Base-by-base conservation (phyloP, 2,329 filamentous ascomycete genomes). In the Penicillium olsonii region DNA sequence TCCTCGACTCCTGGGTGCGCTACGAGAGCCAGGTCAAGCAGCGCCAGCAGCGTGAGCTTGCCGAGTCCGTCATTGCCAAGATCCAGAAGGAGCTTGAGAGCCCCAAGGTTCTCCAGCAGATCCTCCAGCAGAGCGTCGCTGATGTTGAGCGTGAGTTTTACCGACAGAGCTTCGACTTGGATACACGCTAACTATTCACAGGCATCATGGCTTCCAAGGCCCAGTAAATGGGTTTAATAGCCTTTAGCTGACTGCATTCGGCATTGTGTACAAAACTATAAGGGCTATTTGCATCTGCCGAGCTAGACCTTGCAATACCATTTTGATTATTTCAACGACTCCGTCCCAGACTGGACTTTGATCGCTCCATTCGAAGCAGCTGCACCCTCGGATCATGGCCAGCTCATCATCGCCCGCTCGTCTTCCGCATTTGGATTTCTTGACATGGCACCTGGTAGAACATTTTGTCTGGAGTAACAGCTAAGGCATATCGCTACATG, bases 1-100 rank as follows among this genome's bases (percentile, higher is more conserved):
- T 97, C 52, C 86, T 99, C 60, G 94, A 99, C 75, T 96, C 91
- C 50, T 99, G 94, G 95, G 92, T 97, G 60, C 88, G 94, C 73
- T 99, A 99, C 77, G 94, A 99, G 82, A 81, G 88, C 67, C 94
- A 97, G 82, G 92, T 99, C 71, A 99, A 97, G 88, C 88, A 92
- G 81, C 88, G 94, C 75, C 91, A 99, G 82, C 94, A 99, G 84
- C 87, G 83, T 77, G 94, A 99, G 83, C 85, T 99, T 61, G 90
- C 94, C 59, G 86, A 95, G 72, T 84, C 79, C 75, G 82, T 99
- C 76, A 97, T 99, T 69, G 85, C 88, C 81, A 99, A 96, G 85
- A 94, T 97, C 72, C 87, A 89, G 77, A 97, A 97, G 85, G 92
- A 97, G 83, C 85, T 99, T 52, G 90, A 96, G 84, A 96, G 88